Conservation (phyloP, 139 green algal genomes). For the Limnomonas spitsbergensis region DNA sequence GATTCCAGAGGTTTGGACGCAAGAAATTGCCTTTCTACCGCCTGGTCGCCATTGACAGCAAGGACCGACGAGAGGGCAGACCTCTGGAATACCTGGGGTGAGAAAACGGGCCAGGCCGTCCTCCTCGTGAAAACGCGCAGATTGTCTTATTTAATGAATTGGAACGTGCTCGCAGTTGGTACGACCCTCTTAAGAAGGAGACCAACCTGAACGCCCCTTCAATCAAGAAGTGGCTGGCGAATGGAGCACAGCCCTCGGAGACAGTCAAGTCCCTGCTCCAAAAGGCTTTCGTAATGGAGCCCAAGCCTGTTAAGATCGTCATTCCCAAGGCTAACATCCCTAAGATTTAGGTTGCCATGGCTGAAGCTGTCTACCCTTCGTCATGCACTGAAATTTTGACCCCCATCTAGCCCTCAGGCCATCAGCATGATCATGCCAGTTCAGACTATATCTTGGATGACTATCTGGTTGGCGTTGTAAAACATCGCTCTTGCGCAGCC, state of each 20-base stretch:
- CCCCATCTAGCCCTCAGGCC: no score
- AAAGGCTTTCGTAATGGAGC: constrained; percentile 64
- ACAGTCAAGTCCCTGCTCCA: constrained; percentile 82
- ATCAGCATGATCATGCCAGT: no score
- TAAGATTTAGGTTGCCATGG: not conserved
- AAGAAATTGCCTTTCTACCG: constrained; percentile 88
- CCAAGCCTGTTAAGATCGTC: constrained; percentile 30
- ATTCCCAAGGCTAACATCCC: not conserved
- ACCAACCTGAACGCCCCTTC: constrained; percentile 87
- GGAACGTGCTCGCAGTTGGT: constrained; percentile 22
- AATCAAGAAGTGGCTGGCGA: constrained; percentile 91
- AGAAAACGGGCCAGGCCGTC: constrained; percentile 10
- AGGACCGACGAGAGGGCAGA: constrained; percentile 72
- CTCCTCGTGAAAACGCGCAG: not conserved
- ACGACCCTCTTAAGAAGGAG: constrained; percentile 54
- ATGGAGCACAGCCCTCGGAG: constrained; percentile 82
- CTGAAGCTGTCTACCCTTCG: no score
- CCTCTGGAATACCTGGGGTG: constrained; percentile 88
- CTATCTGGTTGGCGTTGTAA: no score
- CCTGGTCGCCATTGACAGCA: constrained; percentile 87
- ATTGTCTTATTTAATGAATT: no score
- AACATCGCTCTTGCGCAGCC: no score
- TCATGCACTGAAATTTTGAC: no score
- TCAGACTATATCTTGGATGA: no score
- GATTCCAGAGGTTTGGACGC: constrained; percentile 84